phyloP scores from a whole-genome alignment of 371 early-diverging fungal species.

The Lichtheimia corymbifera region DNA sequence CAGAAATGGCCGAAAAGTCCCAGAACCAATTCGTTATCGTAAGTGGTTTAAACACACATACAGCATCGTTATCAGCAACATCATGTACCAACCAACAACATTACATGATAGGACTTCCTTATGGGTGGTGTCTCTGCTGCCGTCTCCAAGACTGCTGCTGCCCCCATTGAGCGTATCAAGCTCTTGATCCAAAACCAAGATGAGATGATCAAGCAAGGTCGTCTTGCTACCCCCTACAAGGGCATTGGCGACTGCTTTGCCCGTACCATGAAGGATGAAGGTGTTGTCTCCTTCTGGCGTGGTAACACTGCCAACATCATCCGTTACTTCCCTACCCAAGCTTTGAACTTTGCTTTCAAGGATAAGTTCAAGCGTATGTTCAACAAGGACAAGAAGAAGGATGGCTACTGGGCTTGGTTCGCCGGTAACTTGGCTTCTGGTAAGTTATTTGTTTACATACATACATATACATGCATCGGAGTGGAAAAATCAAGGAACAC shows the following conservation, averaged over 20 bases:
- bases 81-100: neutral
- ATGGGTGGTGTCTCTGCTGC: constrained; percentile 88
- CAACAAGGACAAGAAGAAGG: constrained; percentile 63
- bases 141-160: constrained; percentile 92
- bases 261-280: constrained; percentile 78
- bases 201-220: constrained; percentile 76
- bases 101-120: constrained; percentile 34
- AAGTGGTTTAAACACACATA: constrained; percentile 20
- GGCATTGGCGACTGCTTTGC: constrained; percentile 79
- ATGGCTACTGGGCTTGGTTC: constrained; percentile 76
- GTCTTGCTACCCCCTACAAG: constrained; percentile 74
- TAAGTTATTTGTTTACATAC: constrained; percentile 1
- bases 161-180: constrained; percentile 78
- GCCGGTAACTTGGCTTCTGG: constrained; percentile 76
- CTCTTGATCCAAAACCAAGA: constrained; percentile 83
- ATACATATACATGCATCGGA: neutral
- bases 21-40: constrained; percentile 52
- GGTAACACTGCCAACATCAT: constrained; percentile 83
- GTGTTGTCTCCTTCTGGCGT: constrained; percentile 72
- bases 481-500: no score
- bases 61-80: neutral
- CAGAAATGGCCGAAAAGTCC: constrained; percentile 12
- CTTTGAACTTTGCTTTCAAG: constrained; percentile 83
- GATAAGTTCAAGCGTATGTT: constrained; percentile 83
- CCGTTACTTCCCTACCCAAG: constrained; percentile 90